phyloP scores from a whole-genome alignment of 371 early-diverging fungal species.

The Syncephalis plumigaleata region DNA sequence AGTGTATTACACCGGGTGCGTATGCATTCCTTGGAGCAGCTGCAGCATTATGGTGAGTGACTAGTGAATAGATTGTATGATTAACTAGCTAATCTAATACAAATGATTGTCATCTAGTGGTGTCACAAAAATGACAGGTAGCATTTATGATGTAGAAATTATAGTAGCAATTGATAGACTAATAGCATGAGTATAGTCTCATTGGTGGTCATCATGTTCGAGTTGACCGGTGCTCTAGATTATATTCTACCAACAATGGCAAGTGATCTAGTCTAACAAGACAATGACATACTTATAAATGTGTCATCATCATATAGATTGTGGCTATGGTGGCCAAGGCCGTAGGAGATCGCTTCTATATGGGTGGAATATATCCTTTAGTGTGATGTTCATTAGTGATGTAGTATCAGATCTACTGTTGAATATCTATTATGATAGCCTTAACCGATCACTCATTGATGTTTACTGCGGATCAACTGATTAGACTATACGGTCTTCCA shows the following conservation, averaged over 20 bases:
- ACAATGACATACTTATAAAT: no score
- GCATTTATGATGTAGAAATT: neutral
- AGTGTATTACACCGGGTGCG: constrained; percentile 85
- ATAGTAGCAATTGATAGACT: no score
- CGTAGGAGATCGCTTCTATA: constrained; percentile 66
- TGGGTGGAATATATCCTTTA: constrained; percentile 48
- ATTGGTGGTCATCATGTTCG: constrained; percentile 92
- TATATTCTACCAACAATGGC: constrained; percentile 89
- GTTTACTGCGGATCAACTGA: constrained; percentile 52
- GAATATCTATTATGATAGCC: no score
- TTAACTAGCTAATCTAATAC: neutral
- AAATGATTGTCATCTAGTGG: constrained; percentile 17
- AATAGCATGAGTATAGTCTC: constrained; percentile 25
- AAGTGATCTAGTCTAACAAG: no score
- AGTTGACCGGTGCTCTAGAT: constrained; percentile 82
- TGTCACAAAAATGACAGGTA: constrained; percentile 48
- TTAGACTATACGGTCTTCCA: constrained; percentile 71
- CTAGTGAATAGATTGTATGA: neutral
- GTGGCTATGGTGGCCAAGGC: constrained; percentile 77
- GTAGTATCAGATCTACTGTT: no score
- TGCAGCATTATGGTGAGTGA: constrained; percentile 57
- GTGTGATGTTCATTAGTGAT: no score
- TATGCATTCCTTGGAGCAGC: constrained; percentile 95
- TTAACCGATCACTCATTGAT: constrained; percentile 2
- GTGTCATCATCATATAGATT: constrained; percentile 22